Evolutionary conservation across 306 rosid species (phyloP).

Genomic region (Urtica urens): DNA sequence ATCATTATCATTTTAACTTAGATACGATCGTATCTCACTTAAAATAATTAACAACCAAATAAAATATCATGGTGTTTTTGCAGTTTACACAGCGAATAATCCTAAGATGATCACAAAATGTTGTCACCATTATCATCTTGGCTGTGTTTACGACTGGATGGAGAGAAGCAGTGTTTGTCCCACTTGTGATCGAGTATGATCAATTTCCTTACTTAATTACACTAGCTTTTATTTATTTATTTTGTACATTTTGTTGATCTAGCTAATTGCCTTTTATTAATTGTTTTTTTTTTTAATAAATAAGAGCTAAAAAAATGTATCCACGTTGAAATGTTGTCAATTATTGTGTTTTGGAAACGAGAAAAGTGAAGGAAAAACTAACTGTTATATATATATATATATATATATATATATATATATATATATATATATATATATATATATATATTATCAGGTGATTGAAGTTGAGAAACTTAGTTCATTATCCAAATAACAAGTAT

Average conservation of each 20-base stretch:
- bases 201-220: not conserved
- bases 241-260: not conserved
- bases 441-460: too few relatives aligned
- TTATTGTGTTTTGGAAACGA: too few relatives aligned
- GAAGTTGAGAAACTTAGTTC: too few relatives aligned
- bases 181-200: conserved; percentile 25
- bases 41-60: too few relatives aligned
- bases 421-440: too few relatives aligned
- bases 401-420: too few relatives aligned
- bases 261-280: not conserved
- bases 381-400: too few relatives aligned
- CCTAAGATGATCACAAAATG: conserved; percentile 27
- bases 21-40: too few relatives aligned
- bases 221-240: not conserved
- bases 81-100: conserved; percentile 30
- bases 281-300: not conserved
- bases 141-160: conserved; percentile 37
- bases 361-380: too few relatives aligned
- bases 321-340: too few relatives aligned
- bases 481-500: too few relatives aligned
- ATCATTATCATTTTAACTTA: not conserved
- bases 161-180: conserved; percentile 30
- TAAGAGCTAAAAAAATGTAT: too few relatives aligned
- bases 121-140: conserved; percentile 31
- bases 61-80: not conserved